These are phyloP conservation scores for Litchi chinensis DNA, from an alignment of 345 rosid species.

Conservation along the genomic window DNA sequence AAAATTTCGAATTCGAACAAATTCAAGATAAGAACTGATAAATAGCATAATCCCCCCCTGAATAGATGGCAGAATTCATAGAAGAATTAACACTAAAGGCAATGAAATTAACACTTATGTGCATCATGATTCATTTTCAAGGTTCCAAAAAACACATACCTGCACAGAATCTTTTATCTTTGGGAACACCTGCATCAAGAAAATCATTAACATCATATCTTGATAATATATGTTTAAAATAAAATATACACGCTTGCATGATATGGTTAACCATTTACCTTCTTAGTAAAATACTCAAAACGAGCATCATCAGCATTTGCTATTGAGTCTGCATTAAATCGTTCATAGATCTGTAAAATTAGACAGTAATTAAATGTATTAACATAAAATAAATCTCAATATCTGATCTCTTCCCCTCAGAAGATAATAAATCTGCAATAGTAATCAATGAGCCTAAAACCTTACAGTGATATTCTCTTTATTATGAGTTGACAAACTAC, in stretches of 20 bases:
- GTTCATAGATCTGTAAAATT: conserved; percentile 72
- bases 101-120: not conserved
- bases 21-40: conserved; percentile 83
- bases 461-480: not conserved
- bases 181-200: conserved; percentile 78
- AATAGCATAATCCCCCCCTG: conserved; percentile 93
- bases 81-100: not conserved
- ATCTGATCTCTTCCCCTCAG: not conserved
- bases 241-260: not conserved
- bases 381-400: conserved; percentile 17
- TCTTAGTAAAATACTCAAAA: conserved; percentile 73
- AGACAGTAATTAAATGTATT: conserved; percentile 21
- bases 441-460: not conserved
- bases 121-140: conserved; percentile 4
- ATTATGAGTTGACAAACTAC: not conserved
- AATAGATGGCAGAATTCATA: conserved; percentile 9
- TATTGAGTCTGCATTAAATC: conserved; percentile 63
- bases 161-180: conserved; percentile 85
- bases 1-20: conserved; percentile 78
- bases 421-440: conserved; percentile 1
- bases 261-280: conserved; percentile 45
- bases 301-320: conserved; percentile 72
- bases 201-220: conserved; percentile 25
- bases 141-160: conserved; percentile 40
- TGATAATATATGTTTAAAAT: not conserved